These are phyloP conservation scores for Backusella morwellensis DNA, from an alignment of 192 early-diverging fungal genomes.

Conservation along the genomic window DNA sequence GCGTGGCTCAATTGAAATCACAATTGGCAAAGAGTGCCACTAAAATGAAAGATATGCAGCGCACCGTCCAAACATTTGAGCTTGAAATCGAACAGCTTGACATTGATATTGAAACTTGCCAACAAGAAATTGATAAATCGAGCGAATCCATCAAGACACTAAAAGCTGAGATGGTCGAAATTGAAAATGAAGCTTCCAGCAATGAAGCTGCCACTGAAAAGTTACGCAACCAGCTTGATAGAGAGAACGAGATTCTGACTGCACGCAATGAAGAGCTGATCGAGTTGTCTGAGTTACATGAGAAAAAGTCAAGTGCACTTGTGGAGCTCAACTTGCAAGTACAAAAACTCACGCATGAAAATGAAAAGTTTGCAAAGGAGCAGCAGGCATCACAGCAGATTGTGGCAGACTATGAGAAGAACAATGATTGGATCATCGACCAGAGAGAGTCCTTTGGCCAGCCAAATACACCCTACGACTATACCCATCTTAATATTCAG, in stretches of 20 bases:
- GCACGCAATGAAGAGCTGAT: slow-evolving; percentile 80
- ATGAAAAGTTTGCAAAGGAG: slow-evolving; percentile 68
- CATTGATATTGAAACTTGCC: slow-evolving; percentile 38
- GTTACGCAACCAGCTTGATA: slow-evolving; percentile 4
- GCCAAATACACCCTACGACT: slow-evolving; percentile 81
- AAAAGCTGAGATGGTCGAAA: slow-evolving; percentile 37
- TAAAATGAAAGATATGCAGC: slow-evolving; percentile 61
- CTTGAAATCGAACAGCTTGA: slow-evolving; percentile 65
- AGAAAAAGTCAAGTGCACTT: slow-evolving; percentile 62
- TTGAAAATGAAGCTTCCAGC: slow-evolving; percentile 15
- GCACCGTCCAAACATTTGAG: slow-evolving; percentile 60
- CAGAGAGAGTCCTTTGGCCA: slow-evolving; percentile 90
- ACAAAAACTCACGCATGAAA: slow-evolving; percentile 78
- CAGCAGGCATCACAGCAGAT: slow-evolving; percentile 46
- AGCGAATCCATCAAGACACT: slow-evolving; percentile 46
- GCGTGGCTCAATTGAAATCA: slow-evolving; percentile 62
- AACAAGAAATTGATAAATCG: slow-evolving; percentile 48
- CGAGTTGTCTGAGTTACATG: slow-evolving; percentile 63
- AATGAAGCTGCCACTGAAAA: neutral
- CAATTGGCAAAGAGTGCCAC: slow-evolving; percentile 54
- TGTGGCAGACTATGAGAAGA: slow-evolving; percentile 48
- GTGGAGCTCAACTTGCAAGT: slow-evolving; percentile 73
- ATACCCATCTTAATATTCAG: slow-evolving; percentile 66
- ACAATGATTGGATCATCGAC: slow-evolving; percentile 85
- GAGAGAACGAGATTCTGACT: slow-evolving; percentile 62